phyloP scores from a whole-genome alignment of 2,329 filamentous ascomycete genomes.

The Nemania sp. region DNA sequence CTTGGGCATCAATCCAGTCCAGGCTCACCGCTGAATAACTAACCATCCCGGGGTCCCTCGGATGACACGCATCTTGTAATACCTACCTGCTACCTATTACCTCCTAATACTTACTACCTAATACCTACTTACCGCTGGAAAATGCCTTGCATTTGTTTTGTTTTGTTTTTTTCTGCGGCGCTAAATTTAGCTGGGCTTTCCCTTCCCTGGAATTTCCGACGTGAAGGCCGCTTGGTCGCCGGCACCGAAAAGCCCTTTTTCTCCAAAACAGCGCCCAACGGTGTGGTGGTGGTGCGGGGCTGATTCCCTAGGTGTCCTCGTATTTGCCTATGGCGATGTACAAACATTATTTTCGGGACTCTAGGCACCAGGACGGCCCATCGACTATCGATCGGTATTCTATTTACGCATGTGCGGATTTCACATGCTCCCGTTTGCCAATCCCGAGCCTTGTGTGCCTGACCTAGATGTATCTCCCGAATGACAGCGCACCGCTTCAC shows the following conservation, averaged over 20 bases:
- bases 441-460: background rate
- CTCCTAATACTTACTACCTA: too few species aligned
- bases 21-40: background rate
- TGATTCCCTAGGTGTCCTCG: background rate
- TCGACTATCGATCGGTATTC: background rate
- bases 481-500: background rate
- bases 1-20: slow-evolving; percentile 57
- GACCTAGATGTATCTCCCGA: background rate
- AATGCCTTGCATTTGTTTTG: too few species aligned
- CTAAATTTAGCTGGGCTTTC: background rate
- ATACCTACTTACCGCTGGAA: too few species aligned
- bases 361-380: too few species aligned
- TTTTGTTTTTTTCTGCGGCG: background rate
- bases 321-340: background rate
- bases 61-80: background rate
- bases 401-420: background rate
- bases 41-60: too few species aligned
- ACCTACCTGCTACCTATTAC: too few species aligned
- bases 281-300: background rate
- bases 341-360: background rate
- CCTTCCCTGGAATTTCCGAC: background rate
- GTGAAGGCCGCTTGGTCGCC: background rate
- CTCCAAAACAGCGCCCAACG: background rate
- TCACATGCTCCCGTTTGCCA: background rate
- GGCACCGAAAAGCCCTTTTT: too few species aligned